Conservation (phyloP, 1,284 basidiomycete genomes). For the Tremellales sp. region DNA sequence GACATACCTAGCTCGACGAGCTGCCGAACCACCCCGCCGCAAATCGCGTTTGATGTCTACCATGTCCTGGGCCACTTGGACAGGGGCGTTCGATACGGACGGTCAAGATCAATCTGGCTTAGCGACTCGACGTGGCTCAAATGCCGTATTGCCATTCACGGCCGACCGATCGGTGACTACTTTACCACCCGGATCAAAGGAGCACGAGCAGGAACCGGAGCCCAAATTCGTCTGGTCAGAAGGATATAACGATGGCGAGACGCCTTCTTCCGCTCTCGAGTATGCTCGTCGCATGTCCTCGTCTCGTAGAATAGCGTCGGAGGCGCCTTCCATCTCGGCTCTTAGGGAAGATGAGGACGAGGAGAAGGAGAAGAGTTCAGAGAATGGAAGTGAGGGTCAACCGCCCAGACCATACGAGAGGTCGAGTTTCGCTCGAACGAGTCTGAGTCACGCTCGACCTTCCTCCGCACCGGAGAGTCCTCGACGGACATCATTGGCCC, state of each 20-base stretch:
- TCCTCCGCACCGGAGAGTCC: not conserved
- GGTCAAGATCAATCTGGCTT: conserved; percentile 1
- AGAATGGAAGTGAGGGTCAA: not conserved
- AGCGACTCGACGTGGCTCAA: conserved; percentile 14
- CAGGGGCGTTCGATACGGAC: conserved; percentile 4
- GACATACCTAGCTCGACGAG: conserved; percentile 8
- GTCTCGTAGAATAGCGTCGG: conserved; percentile 1
- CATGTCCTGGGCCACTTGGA: conserved; percentile 25
- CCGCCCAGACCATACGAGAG: too few species aligned
- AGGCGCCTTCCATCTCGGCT: not conserved
- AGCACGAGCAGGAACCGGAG: not conserved
- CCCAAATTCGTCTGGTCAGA: conserved; percentile 23
- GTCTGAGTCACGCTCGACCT: not conserved
- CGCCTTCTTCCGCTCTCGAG: conserved; percentile 3
- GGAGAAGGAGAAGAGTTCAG: too few species aligned
- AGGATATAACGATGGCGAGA: conserved; percentile 14
- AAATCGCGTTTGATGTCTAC: conserved; percentile 20
- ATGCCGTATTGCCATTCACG: conserved; percentile 3
- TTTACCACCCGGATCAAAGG: not conserved
- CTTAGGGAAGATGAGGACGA: not conserved
- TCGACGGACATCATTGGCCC: not conserved
- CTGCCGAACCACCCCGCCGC: conserved; percentile 5
- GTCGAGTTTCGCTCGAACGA: not conserved
- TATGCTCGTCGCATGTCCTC: not conserved
- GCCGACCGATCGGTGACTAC: not conserved